phyloP scores from a whole-genome alignment of 345 rosid genomes.

The Eucalyptus curtisii region DNA sequence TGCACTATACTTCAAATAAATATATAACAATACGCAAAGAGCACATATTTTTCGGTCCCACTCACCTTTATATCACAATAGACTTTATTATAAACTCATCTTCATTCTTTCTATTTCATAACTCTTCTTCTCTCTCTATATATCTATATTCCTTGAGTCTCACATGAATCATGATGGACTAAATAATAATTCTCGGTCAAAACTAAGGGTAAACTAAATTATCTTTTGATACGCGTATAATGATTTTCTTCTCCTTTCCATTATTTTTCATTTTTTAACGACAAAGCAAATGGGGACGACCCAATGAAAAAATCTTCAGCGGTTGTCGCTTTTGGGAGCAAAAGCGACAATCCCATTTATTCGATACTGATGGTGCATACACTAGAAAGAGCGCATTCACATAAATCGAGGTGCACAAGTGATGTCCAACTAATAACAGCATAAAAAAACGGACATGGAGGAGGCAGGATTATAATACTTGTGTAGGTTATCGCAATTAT shows the following conservation, averaged over 20 bases:
- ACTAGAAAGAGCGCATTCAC: background rate
- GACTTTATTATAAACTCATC: background rate
- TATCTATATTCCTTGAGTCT: background rate
- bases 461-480: background rate
- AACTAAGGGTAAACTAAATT: background rate
- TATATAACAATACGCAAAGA: background rate
- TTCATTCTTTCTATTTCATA: background rate
- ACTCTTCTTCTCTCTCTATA: background rate
- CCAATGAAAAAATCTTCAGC: background rate
- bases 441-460: background rate
- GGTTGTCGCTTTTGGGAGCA: background rate
- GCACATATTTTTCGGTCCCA: background rate
- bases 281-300: background rate
- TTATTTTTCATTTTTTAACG: background rate
- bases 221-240: background rate
- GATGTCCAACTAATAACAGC: background rate
- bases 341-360: background rate
- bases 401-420: background rate
- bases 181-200: background rate
- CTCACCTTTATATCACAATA: background rate
- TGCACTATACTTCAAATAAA: background rate
- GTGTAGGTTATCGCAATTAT: background rate
- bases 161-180: background rate
- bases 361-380: background rate
- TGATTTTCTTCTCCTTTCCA: background rate